Percentiles rank a stretch among this genome's conserved stretches.
phyloP scores from a whole-genome alignment of 768 basidiomycete species.

The Podaxis rugospora region DNA sequence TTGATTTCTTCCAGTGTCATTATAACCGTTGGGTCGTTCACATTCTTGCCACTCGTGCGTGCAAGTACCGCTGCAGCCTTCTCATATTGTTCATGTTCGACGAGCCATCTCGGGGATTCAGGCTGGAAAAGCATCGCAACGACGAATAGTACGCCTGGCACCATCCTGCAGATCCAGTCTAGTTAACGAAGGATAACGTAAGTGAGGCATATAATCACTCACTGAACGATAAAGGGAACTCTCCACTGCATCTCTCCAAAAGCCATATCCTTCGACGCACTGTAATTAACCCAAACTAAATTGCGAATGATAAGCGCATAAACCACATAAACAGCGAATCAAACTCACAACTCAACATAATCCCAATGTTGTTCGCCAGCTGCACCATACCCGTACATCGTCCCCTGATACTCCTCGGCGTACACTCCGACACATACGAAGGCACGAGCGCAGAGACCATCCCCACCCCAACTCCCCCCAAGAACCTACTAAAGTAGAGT shows the following conservation, averaged over 20 bases:
- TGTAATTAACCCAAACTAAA: constrained; percentile 46
- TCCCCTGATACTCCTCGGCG: constrained; percentile 43
- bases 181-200: not conserved
- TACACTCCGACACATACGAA: constrained; percentile 47
- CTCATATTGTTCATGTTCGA: constrained; percentile 38
- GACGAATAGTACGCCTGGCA: constrained; percentile 48
- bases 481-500: constrained; percentile 47
- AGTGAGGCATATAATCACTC: not conserved
- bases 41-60: constrained; percentile 25
- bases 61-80: constrained; percentile 37
- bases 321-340: not conserved
- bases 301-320: not conserved
- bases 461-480: constrained; percentile 59
- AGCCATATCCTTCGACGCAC: constrained; percentile 30
- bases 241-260: constrained; percentile 46
- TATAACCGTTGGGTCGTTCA: constrained; percentile 30
- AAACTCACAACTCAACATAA: constrained; percentile 32
- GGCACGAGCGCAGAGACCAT: constrained; percentile 47
- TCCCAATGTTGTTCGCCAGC: constrained; percentile 30
- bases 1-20: constrained; percentile 42
- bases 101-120: constrained; percentile 56
- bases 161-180: constrained; percentile 20
- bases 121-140: constrained; percentile 43
- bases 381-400: constrained; percentile 45
- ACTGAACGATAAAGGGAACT: constrained; percentile 47